Base-by-base conservation (phyloP, 2,329 filamentous ascomycete species). In the Ramularia endophylla region DNA sequence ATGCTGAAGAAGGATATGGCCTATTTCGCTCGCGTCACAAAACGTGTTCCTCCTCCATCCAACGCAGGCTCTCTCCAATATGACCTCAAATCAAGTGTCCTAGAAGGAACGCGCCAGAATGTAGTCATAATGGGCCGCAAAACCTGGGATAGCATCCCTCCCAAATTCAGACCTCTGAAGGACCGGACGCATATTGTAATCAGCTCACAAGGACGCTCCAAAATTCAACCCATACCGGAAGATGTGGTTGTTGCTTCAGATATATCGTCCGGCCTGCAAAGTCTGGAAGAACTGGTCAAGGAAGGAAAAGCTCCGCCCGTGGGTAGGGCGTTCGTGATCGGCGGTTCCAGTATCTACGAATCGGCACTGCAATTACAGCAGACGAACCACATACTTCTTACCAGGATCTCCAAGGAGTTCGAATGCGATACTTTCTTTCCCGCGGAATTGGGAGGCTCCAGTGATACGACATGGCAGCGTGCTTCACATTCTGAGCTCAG, bases 121-220 rank as follows among this genome's bases (percentile, higher is more conserved):
- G 85, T 86, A 13, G 86, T 97, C 38, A 83, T 98, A 54, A 98
- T 98, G 92, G 92, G 92, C 46, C 85, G 92, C 59, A 95, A 94
- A 66, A 98, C 92, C 0, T 98, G 90, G 83, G 87, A 94, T 38
- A 87, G 81, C 50, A 90, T 98, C 46, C 90, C 92, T 2, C 60
- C 71, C 5, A 75, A 73, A 38, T 88, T 92, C 61, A 76, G 88
- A 2, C 92, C 92, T 13, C 73, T 98, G 25, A 81, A 79, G 47
- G 83, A 80, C 48, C 74, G 92, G 8, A 70, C 88, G 37, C 97
- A 95, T 64, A 78, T 95, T 29, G 78, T 97, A 51, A 72, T 98
- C 52, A 85, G 80, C 47, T 72, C 82, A 30, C 53, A 53, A 27
- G 30, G 30, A 15, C 52, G 43, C 33, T 37, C 44, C 35, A 40